A percentile compares a stretch with the other conserved stretches of the same genome.
Evolutionary conservation across 2,329 filamentous ascomycete genomes (phyloP).

Genomic region (Aspergillus sp.): DNA sequence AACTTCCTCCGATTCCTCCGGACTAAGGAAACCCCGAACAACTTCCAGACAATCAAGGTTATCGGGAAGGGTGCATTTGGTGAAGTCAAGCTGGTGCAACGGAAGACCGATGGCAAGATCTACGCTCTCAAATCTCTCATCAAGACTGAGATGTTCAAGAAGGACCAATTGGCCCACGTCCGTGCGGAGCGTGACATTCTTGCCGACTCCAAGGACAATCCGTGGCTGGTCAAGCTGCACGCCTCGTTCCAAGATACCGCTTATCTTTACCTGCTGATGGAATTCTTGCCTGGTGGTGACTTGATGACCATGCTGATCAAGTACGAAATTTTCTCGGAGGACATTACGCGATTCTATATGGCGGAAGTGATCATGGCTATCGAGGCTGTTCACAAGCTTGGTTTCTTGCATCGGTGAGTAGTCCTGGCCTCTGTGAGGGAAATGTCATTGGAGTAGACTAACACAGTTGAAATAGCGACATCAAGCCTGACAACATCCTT

Average conservation of each 20-base stretch:
- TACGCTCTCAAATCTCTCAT: slow-evolving; percentile 98
- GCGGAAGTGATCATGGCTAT: slow-evolving; percentile 97
- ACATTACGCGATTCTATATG: slow-evolving; percentile 99
- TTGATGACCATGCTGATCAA: slow-evolving; percentile 99
- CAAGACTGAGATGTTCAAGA: slow-evolving; percentile 99
- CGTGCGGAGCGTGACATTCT: slow-evolving; percentile 96
- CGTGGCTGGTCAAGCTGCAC: slow-evolving; percentile 97
- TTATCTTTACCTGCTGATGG: slow-evolving; percentile 98
- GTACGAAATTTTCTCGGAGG: slow-evolving; percentile 98
- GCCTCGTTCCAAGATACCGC: slow-evolving; percentile 96
- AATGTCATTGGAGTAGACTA: slow-evolving; percentile 15
- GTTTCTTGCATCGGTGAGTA: slow-evolving; percentile 91
- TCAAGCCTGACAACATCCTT: slow-evolving; percentile 98
- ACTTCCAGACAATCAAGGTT: slow-evolving; percentile 94
- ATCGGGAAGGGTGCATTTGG: slow-evolving; percentile 99
- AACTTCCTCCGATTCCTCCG: slow-evolving; percentile 90
- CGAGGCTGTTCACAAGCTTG: slow-evolving; percentile 93
- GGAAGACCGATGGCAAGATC: slow-evolving; percentile 92
- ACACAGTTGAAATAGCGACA: slow-evolving; percentile 58
- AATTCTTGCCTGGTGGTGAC: slow-evolving; percentile 95
- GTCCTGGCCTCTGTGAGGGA: not conserved
- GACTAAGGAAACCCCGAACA: slow-evolving; percentile 86
- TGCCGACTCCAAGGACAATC: slow-evolving; percentile 91
- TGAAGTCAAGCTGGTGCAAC: slow-evolving; percentile 94
- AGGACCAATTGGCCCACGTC: slow-evolving; percentile 95